Base-by-base conservation (phyloP, 805 yeast species). In the Cyberlindnera xishuangbannaensis region DNA sequence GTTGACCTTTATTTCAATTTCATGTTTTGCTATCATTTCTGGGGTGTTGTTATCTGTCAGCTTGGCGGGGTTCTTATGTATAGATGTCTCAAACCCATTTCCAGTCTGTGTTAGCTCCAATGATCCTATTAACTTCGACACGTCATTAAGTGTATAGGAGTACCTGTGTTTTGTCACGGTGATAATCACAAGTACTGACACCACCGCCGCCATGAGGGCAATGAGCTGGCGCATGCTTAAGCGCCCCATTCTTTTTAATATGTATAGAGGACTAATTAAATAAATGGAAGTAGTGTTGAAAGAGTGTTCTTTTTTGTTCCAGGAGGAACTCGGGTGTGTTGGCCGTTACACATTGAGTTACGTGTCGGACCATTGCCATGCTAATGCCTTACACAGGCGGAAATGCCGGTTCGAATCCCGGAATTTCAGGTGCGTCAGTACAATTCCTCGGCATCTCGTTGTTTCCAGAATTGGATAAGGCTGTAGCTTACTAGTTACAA, bases 1-100 rank as follows among this genome's bases (percentile, higher is more conserved):
- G 25, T 42, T 42, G 17, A 45, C 49, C 30, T 40, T 31, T 20
- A 11, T 23, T 34, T 45, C 47, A 16, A 45, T 40, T 32, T 30
- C 36, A 15, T 45, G 49, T 17, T 39, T 34, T 12, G 40, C 38
- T 6, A 45, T 18, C 7, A 45, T 6, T 24, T 32, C 45, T 8
- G 47, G 45, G 7, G 33, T 24, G 7, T 31, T 42, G 36, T 38
- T 43, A 27, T 45, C 32, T 9, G 34, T 33, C 19, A 42, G 14
- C 21, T 19, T 38, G 4, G 37, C 41, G 8, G 17, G 4, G 2
- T 36, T 4, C 28, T 30, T 28, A 11, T 22, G 21, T 30, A 27
- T 33, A 8, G 34, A 21, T 7, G 19, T 15, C n/a, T n/a, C n/a
- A n/a, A n/a, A n/a, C n/a, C n/a, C n/a, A 5, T 27, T 12, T 18